Evolutionary conservation across 2,329 filamentous ascomycete genomes (phyloP).

Genomic region (Akanthomyces lecanii): DNA sequence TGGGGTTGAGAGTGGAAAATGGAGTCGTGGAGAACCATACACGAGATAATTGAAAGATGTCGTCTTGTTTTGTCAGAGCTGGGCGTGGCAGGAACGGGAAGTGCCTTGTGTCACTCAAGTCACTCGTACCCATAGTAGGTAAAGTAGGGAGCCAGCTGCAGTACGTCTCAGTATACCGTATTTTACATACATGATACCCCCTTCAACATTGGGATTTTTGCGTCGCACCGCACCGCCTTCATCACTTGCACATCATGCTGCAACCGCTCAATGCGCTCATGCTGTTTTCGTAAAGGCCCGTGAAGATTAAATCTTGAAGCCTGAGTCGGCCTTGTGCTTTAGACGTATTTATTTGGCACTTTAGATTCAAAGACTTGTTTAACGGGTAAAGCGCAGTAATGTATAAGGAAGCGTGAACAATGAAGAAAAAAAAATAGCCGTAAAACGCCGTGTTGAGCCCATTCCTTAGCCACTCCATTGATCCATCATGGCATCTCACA

Average conservation of each 20-base stretch:
- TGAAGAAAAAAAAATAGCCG: constrained; percentile 20
- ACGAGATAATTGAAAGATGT: neutral
- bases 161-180: neutral
- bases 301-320: neutral
- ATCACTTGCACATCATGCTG: neutral
- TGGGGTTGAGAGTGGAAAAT: neutral
- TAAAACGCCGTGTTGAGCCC: constrained; percentile 20
- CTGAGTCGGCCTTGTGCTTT: neutral
- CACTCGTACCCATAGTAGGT: neutral
- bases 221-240: neutral
- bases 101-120: neutral
- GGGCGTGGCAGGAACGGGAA: neutral
- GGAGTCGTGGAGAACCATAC: neutral
- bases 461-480: constrained; percentile 6
- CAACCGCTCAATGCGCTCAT: too few relatives aligned
- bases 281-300: too few relatives aligned
- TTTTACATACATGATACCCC: constrained; percentile 13
- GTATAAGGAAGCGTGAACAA: constrained; percentile 15
- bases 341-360: neutral
- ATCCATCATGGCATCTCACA: constrained; percentile 10
- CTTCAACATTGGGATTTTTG: constrained; percentile 12
- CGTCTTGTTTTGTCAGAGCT: neutral
- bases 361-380: neutral
- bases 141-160: neutral
- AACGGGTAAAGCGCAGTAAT: neutral